Conservation (phyloP, 129 eudicot species). For the Artemisia argyi region DNA sequence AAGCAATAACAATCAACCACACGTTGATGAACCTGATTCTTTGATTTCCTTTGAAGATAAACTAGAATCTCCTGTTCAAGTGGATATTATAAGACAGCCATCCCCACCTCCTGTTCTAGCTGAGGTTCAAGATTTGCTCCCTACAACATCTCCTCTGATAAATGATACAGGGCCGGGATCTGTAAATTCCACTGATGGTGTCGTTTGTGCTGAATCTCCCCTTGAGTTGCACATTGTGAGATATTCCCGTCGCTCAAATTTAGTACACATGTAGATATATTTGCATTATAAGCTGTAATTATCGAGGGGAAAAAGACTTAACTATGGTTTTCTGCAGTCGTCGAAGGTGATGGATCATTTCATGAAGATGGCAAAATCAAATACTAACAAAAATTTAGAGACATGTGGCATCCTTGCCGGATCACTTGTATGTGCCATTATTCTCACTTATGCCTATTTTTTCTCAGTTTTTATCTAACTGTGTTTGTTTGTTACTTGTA, state of each 20-base stretch:
- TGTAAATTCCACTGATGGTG: conserved; percentile 46
- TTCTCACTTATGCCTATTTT: conserved; percentile 7
- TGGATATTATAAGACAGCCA: conserved; percentile 73
- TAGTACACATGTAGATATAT: neutral
- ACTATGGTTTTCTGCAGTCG: conserved; percentile 51
- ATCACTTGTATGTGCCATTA: conserved; percentile 63
- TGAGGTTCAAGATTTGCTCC: conserved; percentile 79
- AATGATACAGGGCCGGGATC: conserved; percentile 35
- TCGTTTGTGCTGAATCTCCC: conserved; percentile 72
- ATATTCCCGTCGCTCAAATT: conserved; percentile 18
- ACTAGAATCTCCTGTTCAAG: conserved; percentile 49
- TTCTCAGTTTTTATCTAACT: conserved; percentile 11
- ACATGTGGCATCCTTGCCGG: conserved; percentile 99
- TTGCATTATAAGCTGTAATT: conserved; percentile 13
- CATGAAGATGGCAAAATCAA: conserved; percentile 90
- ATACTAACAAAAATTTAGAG: conserved; percentile 77
- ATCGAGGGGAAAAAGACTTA: conserved; percentile 8
- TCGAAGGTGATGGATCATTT: conserved; percentile 85
- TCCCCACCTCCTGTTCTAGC: conserved; percentile 95
- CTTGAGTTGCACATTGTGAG: conserved; percentile 86
- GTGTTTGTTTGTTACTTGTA: conserved; percentile 34
- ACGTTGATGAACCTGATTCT: conserved; percentile 53
- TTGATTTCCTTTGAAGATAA: conserved; percentile 81
- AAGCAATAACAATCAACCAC: conserved; percentile 38
- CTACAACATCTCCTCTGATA: conserved; percentile 38